Evolutionary conservation across 2,329 filamentous ascomycete species (phyloP), one percentile per base, ranked within the genome.

Genomic region (Pyricularia grisea): DNA sequence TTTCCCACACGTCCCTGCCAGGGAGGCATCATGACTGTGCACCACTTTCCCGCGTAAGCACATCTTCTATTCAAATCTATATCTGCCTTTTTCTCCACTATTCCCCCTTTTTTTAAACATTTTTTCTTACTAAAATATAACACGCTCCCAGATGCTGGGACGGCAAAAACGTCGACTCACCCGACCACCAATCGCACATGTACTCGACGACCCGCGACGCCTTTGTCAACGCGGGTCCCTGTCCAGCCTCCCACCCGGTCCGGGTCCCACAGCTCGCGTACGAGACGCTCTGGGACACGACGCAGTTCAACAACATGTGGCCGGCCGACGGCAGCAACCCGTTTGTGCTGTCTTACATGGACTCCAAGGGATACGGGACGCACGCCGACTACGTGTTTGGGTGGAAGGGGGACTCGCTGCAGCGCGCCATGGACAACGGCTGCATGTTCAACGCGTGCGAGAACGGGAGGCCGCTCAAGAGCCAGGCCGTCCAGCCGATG

Each of bases 121-220:
- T 10, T 71, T 75, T 68, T 64, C 7, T 27, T n/a, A 27, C 74
- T 74, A 72, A 74, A 75, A 72, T 5, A 10, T 2, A n/a, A 2
- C 20, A n/a, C 42, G 2, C 33, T 36, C 33, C 4, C 68, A 69
- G 36, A 61, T 90, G 88, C 79, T 90, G 88, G 88, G 82, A 90
- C 70, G 88, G 88, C 42, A 78, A 79, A 64, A 82, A 87, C 71
- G 73, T 86, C 27, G 86, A 89, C 74, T 81, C 81, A 7, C 66
- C 78, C 0, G 80, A 88, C 75, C 86, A 89, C 76, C 73, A 75
- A 33, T 74, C 73, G 31, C 76, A 77, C 71, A 75, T 77, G 73
- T 76, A 74, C 72, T 73, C 73, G 70, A 75, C 75, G 12, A 68
- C 66, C 4, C 68, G 70, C n/a, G 74, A 74, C 30, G 73, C 74